Percentiles rank a stretch among this genome's conserved stretches.
Evolutionary conservation across 352 stramenopile genomes (phyloP).

Genomic region (Globisporangium spiculum): DNA sequence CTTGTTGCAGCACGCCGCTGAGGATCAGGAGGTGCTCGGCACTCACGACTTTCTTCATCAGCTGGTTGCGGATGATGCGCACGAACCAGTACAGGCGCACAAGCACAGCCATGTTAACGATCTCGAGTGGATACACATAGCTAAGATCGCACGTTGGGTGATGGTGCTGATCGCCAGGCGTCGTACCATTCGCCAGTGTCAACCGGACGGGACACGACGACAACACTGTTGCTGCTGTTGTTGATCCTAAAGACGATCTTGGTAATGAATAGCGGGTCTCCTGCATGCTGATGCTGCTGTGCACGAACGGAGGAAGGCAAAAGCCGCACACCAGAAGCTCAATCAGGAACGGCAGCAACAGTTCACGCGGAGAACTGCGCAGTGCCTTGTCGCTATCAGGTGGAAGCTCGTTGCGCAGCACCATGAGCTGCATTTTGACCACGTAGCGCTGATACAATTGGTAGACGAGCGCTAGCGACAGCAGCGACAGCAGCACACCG

Average conservation of each 20-base stretch:
- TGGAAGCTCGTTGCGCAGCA: constrained; percentile 47
- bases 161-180: background rate
- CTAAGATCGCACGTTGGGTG: constrained; percentile 32
- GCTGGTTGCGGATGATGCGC: constrained; percentile 47
- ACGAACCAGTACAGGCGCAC: constrained; percentile 59
- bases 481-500: constrained; percentile 33
- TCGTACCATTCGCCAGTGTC: constrained; percentile 5
- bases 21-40: constrained; percentile 25
- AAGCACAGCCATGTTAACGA: constrained; percentile 59
- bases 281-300: constrained; percentile 36
- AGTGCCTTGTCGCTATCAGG: constrained; percentile 16
- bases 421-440: constrained; percentile 54
- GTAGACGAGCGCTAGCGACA: constrained; percentile 39
- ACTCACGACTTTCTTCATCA: constrained; percentile 39
- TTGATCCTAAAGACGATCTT: constrained; percentile 3
- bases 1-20: constrained; percentile 23
- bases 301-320: constrained; percentile 51
- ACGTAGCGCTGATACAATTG: constrained; percentile 48
- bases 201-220: constrained; percentile 24
- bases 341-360: constrained; percentile 41
- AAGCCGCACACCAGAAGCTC: constrained; percentile 40
- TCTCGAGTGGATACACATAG: constrained; percentile 59
- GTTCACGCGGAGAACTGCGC: constrained; percentile 18
- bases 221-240: background rate
- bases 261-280: constrained; percentile 45